A percentile compares a stretch with the other conserved stretches of the same genome.
Conservation (phyloP, 2,329 filamentous ascomycete species). For the Tolypocladium endophyticum region DNA sequence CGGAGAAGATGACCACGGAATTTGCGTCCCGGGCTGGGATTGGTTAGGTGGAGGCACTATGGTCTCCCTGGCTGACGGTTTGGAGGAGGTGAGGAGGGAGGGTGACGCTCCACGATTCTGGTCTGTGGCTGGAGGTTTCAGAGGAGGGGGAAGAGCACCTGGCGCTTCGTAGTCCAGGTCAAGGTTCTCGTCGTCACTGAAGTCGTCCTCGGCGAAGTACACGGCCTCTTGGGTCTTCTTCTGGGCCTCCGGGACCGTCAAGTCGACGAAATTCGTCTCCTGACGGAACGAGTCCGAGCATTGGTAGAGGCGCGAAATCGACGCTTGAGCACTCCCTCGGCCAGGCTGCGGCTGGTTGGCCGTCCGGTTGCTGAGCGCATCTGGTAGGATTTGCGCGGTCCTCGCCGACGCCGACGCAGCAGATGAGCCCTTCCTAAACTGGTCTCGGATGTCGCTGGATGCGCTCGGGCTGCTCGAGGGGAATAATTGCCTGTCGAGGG, state of each 20-base stretch:
- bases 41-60: slow-evolving; percentile 17
- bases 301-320: slow-evolving; percentile 30
- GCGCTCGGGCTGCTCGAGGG: slow-evolving; percentile 44
- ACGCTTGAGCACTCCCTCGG: slow-evolving; percentile 8
- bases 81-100: slow-evolving; percentile 30
- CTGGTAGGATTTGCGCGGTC: slow-evolving; percentile 16
- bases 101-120: slow-evolving; percentile 55
- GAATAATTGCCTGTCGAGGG: slow-evolving; percentile 41
- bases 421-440: slow-evolving; percentile 32
- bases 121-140: slow-evolving; percentile 28
- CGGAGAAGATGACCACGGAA: slow-evolving; percentile 67
- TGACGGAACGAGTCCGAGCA: slow-evolving; percentile 36
- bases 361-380: slow-evolving; percentile 17
- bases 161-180: slow-evolving; percentile 59
- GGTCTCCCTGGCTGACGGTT: slow-evolving; percentile 11
- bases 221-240: slow-evolving; percentile 26
- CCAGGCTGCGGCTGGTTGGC: slow-evolving; percentile 19
- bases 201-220: slow-evolving; percentile 70
- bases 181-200: slow-evolving; percentile 72
- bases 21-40: slow-evolving; percentile 13
- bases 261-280: slow-evolving; percentile 19
- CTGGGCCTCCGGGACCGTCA: slow-evolving; percentile 18
- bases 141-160: slow-evolving; percentile 31
- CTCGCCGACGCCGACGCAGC: slow-evolving; percentile 29
- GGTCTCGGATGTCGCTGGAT: slow-evolving; percentile 35